Base-by-base conservation (phyloP, 495 filamentous ascomycete species). In the Podospora bellae-mahoneyi region DNA sequence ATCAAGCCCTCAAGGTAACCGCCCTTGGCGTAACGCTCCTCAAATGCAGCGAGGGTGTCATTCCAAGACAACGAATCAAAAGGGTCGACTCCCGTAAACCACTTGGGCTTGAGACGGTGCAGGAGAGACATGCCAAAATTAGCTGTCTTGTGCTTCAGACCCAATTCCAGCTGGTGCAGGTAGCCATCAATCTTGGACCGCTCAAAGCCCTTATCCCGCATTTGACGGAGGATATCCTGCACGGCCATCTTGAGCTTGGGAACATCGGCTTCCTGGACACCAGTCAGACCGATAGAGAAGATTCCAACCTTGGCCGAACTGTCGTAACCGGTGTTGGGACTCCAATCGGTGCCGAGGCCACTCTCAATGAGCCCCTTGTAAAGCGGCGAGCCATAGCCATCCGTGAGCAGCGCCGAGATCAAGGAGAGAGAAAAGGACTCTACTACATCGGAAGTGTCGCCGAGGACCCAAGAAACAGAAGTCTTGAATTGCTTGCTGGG, bases 61-160 rank as follows among this genome's bases (percentile, higher is more conserved):
- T 97, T 91, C 92, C 93, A 97, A 5, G 91, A 89, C 64, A 99
- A 80, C 26, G 91, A 87, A 67, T 95, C 88, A 78, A 99, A 93
- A 10, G 95, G 96, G 77, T 97, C 92, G 15, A 92, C 85, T 16
- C 95, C 95, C 66, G 95, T 95, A 77, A 98, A 97, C 95, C 95
- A 99, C 30, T 88, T 88, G 3, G 92, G 89, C 64, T 95, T 91
- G 65, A 97, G 83, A 59, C 93, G 85, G 71, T 97, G 91, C 82
- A 97, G 90, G 2, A 99, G 80, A 57, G 88, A 88, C 85, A 98
- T 91, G 26, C 95, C 95, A 73, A 99, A 98, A 70, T 91, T 91
- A 44, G 95, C 91, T 1, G 92, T 97, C 79, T 97, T 97, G 78
- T 98, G 94, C 74, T 97, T 96, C 27, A 98, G 80, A 10, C 87